These are phyloP conservation scores for Dalechampia spathulata DNA, from an alignment of 441 rosid genomes.

Conservation along the genomic window DNA sequence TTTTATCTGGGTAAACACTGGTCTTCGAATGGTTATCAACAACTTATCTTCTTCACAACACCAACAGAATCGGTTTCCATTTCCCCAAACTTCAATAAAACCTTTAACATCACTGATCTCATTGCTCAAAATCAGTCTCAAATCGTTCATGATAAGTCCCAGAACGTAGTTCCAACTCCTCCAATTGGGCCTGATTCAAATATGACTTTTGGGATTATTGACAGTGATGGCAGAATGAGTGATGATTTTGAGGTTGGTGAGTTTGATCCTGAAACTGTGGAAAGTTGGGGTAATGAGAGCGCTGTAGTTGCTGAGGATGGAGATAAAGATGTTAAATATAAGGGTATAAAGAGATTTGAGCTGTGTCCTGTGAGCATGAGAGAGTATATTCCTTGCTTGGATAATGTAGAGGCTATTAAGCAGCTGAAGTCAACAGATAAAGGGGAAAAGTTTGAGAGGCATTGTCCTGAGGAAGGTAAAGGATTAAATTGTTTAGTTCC, in stretches of 20 bases:
- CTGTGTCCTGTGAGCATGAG: constrained; percentile 54
- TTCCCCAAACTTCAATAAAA: constrained; percentile 52
- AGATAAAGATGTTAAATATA: constrained; percentile 17
- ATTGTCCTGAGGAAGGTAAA: constrained; percentile 62
- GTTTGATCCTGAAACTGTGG: constrained; percentile 55
- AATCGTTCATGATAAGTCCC: constrained; percentile 19
- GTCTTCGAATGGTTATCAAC: constrained; percentile 50
- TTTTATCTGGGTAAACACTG: constrained; percentile 87
- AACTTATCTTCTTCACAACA: constrained; percentile 55
- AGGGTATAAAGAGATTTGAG: constrained; percentile 27
- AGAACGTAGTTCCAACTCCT: constrained; percentile 16
- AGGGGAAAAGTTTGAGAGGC: constrained; percentile 79
- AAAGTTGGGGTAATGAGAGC: constrained; percentile 43
- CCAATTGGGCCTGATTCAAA: constrained; percentile 25
- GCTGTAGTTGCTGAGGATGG: constrained; percentile 20
- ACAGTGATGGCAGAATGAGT: constrained; percentile 77
- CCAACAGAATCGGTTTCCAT: constrained; percentile 31
- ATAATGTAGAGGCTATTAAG: constrained; percentile 61
- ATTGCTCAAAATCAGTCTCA: constrained; percentile 23
- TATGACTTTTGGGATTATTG: constrained; percentile 59
- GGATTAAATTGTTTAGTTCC: constrained; percentile 81
- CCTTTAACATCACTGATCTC: constrained; percentile 40
- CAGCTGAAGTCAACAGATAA: constrained; percentile 56
- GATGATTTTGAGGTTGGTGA: constrained; percentile 79
- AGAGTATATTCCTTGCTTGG: constrained; percentile 89